Percentiles rank a stretch among this genome's conserved stretches.
These are phyloP conservation scores for Senecio squalidus DNA, from an alignment of 140 eudicot genomes.

Conservation along the genomic window DNA sequence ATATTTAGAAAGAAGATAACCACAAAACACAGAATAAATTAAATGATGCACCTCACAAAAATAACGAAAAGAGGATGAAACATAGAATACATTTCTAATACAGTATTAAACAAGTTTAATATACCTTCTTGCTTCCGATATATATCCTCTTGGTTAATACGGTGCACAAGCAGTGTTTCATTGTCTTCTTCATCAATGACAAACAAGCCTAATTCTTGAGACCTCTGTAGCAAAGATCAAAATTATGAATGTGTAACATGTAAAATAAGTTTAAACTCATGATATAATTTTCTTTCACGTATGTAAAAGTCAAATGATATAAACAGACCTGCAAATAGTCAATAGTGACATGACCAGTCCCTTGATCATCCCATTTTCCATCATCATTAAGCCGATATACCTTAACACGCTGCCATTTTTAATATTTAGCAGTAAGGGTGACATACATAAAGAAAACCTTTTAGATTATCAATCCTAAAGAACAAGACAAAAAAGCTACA, in stretches of 20 bases:
- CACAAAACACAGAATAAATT: background rate
- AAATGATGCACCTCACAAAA: background rate
- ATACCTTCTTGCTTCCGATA: slow-evolving; percentile 94
- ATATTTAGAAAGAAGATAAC: background rate
- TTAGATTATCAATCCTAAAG: background rate
- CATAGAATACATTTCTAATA: background rate
- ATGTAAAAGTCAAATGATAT: background rate
- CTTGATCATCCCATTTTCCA: slow-evolving; percentile 99
- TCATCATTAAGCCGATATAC: slow-evolving; percentile 78
- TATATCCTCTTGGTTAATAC: slow-evolving; percentile 82
- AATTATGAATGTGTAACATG: slow-evolving; percentile 12
- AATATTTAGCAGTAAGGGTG: slow-evolving; percentile 2
- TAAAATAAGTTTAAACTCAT: background rate
- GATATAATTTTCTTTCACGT: background rate
- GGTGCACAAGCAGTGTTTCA: slow-evolving; percentile 79
- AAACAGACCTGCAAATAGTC: slow-evolving; percentile 75
- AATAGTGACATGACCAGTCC: slow-evolving; percentile 90
- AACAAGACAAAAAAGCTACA: background rate
- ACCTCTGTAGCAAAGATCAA: slow-evolving; percentile 46
- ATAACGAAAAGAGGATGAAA: background rate
- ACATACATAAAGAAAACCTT: background rate
- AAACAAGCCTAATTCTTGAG: slow-evolving; percentile 71
- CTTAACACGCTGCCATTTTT: slow-evolving; percentile 67
- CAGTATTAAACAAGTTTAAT: background rate
- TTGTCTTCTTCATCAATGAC: slow-evolving; percentile 88